Percentiles rank a stretch among this genome's conserved stretches.
Evolutionary conservation across 139 green algal species (phyloP).

Genomic region (Gonium pectorale): DNA sequence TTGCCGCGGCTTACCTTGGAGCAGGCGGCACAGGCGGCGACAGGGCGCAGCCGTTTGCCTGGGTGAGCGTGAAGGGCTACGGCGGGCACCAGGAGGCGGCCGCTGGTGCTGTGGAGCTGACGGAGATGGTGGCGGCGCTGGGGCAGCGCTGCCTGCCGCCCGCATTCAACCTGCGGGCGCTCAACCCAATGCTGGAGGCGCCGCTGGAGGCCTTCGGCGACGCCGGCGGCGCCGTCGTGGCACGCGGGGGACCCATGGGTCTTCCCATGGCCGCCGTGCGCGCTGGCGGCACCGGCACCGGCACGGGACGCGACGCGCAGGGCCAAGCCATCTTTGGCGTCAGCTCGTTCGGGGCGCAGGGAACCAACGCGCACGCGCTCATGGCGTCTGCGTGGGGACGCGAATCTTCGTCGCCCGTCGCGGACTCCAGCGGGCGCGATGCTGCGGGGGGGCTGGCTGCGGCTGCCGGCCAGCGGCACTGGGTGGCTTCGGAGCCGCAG

Average conservation of each 20-base stretch:
- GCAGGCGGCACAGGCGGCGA: neutral
- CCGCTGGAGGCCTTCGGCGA: conserved; percentile 28
- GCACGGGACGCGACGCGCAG: conserved; percentile 34
- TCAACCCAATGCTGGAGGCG: conserved; percentile 76
- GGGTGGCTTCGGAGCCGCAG: conserved; percentile 30
- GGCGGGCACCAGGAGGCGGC: conserved; percentile 69
- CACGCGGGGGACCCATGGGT: conserved; percentile 2
- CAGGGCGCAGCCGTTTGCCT: conserved; percentile 29
- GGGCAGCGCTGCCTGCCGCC: conserved; percentile 36
- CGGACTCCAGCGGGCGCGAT: neutral
- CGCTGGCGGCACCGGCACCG: too few species aligned
- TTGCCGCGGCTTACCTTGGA: conserved; percentile 47
- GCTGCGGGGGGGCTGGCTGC: neutral
- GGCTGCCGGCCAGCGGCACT: conserved; percentile 17
- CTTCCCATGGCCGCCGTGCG: neutral
- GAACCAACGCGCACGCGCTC: conserved; percentile 76
- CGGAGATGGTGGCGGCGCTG: conserved; percentile 48
- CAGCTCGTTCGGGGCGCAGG: conserved; percentile 72
- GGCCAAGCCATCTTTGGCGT: conserved; percentile 66
- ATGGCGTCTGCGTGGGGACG: conserved; percentile 19
- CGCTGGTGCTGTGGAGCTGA: conserved; percentile 61
- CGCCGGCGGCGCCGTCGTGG: neutral
- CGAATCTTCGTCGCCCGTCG: neutral
- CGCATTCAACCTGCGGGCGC: conserved; percentile 60
- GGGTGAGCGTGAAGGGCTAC: conserved; percentile 64